Percentiles rank a stretch among this genome's conserved stretches.
phyloP scores from a whole-genome alignment of 352 stramenopile species.

The Thalassiosira livingstoniorum region DNA sequence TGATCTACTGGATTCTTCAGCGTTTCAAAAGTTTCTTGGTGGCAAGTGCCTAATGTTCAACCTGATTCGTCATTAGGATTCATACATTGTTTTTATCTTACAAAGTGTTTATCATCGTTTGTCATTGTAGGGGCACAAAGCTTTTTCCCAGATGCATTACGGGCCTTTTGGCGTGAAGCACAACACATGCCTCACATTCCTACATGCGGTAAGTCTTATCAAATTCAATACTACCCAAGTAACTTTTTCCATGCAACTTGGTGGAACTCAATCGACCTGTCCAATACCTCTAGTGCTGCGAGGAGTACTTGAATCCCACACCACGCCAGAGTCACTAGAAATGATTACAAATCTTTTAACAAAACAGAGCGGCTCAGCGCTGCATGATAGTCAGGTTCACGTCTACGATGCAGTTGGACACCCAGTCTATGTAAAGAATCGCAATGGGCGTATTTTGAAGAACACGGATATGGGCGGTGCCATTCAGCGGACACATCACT shows the following conservation, averaged over 20 bases:
- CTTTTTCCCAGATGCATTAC: conserved; percentile 79
- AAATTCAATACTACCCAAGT: not conserved
- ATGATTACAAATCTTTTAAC: conserved; percentile 82
- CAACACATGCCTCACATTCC: conserved; percentile 83
- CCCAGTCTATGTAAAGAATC: conserved; percentile 83
- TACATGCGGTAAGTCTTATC: conserved; percentile 58
- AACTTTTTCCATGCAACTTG: too few relatives aligned
- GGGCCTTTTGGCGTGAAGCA: conserved; percentile 83
- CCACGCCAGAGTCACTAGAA: conserved; percentile 82
- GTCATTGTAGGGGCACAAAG: conserved; percentile 14
- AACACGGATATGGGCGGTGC: conserved; percentile 74
- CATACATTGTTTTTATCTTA: conserved; percentile 10
- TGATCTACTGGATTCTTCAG: conserved; percentile 74
- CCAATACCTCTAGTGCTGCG: conserved; percentile 56
- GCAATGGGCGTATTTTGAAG: conserved; percentile 79
- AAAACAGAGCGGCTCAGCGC: conserved; percentile 82
- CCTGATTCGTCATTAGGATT: not conserved
- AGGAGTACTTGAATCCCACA: conserved; percentile 82
- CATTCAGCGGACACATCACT: conserved; percentile 80
- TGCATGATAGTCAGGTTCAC: conserved; percentile 87
- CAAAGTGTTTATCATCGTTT: conserved; percentile 6
- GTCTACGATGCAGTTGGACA: conserved; percentile 85
- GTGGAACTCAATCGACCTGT: too few relatives aligned
- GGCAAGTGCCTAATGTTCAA: conserved; percentile 36
- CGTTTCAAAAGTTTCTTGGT: conserved; percentile 85